A percentile compares a stretch with the other conserved stretches of the same genome.
phyloP scores from a whole-genome alignment of 129 eudicot genomes.

The Glebionis coronaria region DNA sequence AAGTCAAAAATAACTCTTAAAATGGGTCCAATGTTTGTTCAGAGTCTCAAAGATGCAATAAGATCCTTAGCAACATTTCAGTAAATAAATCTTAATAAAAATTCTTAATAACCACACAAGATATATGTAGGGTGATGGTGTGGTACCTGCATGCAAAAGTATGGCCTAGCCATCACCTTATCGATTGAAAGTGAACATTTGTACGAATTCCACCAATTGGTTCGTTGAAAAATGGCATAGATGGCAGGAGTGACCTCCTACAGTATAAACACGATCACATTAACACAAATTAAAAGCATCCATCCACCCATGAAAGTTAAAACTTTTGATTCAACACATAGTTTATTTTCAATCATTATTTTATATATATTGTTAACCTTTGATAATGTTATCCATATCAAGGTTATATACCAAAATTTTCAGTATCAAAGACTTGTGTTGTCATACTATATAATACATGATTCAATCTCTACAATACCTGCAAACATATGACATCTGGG shows the following conservation, averaged over 20 bases:
- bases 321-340: background rate
- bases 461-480: constrained; percentile 36
- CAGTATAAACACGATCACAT: constrained; percentile 3
- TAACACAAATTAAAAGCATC: background rate
- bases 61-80: too few species aligned
- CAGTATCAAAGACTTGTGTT: too few species aligned
- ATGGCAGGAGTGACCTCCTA: constrained; percentile 85
- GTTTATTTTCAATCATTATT: background rate
- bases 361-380: background rate
- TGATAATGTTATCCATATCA: too few species aligned
- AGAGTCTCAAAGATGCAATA: background rate
- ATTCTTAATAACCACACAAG: background rate
- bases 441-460: too few species aligned
- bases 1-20: background rate
- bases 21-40: background rate
- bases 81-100: background rate
- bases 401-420: too few species aligned
- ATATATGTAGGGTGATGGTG: background rate
- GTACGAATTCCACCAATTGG: constrained; percentile 83
- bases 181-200: constrained; percentile 65
- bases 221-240: constrained; percentile 55
- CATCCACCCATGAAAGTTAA: too few species aligned
- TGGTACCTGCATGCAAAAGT: constrained; percentile 86
- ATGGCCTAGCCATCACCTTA: constrained; percentile 38
- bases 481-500: constrained; percentile 86